These are phyloP conservation scores for Candida mesenterica DNA, from an alignment of 1,139 yeast genomes.

Conservation along the genomic window DNA sequence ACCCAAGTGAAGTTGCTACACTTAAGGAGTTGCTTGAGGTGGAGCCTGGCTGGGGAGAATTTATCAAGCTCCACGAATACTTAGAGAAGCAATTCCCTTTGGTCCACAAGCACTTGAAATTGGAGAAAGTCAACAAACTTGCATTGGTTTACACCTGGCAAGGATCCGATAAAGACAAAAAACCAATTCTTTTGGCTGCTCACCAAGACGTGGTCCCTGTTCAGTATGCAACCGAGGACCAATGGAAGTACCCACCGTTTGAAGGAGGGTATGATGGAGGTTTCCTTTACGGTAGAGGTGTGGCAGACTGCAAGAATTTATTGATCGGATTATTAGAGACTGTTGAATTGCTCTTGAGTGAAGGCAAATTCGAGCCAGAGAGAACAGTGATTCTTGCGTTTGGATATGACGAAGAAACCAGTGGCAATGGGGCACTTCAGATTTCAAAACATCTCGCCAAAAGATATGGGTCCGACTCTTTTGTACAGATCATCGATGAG, in stretches of 20 bases:
- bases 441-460: slow-evolving; percentile 31
- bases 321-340: slow-evolving; percentile 43
- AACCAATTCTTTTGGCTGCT: slow-evolving; percentile 45
- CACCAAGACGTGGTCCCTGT: slow-evolving; percentile 55
- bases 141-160: slow-evolving; percentile 39
- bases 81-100: slow-evolving; percentile 32
- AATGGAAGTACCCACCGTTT: slow-evolving; percentile 47
- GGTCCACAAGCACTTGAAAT: slow-evolving; percentile 28
- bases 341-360: slow-evolving; percentile 38
- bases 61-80: slow-evolving; percentile 28
- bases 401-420: slow-evolving; percentile 51
- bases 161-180: slow-evolving; percentile 24
- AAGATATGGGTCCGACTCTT: slow-evolving; percentile 39
- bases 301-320: slow-evolving; percentile 46
- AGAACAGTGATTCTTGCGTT: slow-evolving; percentile 44
- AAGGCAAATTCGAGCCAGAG: slow-evolving; percentile 34
- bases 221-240: slow-evolving; percentile 34
- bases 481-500: slow-evolving; percentile 46
- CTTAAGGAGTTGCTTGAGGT: slow-evolving; percentile 24
- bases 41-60: slow-evolving; percentile 28
- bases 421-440: slow-evolving; percentile 36
- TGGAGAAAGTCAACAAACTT: slow-evolving; percentile 32
- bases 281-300: slow-evolving; percentile 45
- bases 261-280: slow-evolving; percentile 42
- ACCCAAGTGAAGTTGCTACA: slow-evolving; percentile 15